Percentiles rank a stretch among this genome's conserved stretches.
Conservation (phyloP, 495 filamentous ascomycete genomes). For the Xylaria acuta region DNA sequence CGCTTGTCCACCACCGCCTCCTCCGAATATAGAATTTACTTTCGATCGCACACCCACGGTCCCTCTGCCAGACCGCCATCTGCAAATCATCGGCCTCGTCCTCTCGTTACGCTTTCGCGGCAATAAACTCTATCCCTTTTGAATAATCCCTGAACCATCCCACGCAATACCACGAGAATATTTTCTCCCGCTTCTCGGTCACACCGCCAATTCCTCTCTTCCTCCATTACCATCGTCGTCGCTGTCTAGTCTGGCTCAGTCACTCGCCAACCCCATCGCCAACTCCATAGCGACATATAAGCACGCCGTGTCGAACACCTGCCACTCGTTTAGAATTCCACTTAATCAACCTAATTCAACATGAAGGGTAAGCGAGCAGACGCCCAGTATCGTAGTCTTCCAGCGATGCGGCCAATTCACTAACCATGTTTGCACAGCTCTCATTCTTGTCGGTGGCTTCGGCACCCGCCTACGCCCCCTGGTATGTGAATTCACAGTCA, state of each 20-base stretch:
- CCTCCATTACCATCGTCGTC: background rate
- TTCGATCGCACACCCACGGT: background rate
- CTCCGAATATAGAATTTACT: background rate
- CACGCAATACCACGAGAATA: background rate
- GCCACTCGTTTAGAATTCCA: conserved; percentile 11
- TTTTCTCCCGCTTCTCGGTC: background rate
- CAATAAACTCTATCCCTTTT: background rate
- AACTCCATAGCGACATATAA: background rate
- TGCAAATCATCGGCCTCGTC: background rate
- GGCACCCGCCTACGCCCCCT: conserved; percentile 97
- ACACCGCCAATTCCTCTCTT: conserved; percentile 9
- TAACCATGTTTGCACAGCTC: conserved; percentile 64
- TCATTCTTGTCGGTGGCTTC: conserved; percentile 99
- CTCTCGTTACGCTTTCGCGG: background rate
- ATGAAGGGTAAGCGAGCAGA: conserved; percentile 50
- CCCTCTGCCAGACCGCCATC: background rate
- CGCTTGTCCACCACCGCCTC: background rate
- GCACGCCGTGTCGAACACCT: background rate
- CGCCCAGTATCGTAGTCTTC: background rate
- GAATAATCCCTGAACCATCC: background rate
- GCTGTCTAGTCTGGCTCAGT: background rate
- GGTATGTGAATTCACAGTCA: conserved; percentile 63
- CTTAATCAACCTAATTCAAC: conserved; percentile 30
- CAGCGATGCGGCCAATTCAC: conserved; percentile 24
- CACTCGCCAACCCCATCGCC: background rate